Conservation (phyloP, 352 stramenopile species). For the Phytophthora sp. region DNA sequence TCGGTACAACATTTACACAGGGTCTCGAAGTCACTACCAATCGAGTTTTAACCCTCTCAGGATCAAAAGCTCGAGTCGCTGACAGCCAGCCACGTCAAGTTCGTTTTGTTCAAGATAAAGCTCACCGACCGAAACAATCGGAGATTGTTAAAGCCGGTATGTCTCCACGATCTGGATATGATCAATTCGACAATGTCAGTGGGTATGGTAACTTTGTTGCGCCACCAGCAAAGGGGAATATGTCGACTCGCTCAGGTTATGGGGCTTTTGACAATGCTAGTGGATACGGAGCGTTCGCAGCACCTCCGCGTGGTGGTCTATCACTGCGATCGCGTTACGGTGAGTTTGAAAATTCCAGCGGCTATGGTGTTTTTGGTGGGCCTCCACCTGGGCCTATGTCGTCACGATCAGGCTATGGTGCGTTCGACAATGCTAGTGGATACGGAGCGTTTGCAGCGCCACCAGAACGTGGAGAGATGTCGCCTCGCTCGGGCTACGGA, state of each 20-base stretch:
- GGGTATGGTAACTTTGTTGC: constrained; percentile 47
- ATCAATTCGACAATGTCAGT: constrained; percentile 40
- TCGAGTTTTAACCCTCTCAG: not conserved
- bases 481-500: constrained; percentile 34
- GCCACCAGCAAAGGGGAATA: constrained; percentile 17
- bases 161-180: constrained; percentile 40
- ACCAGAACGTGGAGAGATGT: constrained; percentile 24
- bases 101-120: constrained; percentile 27
- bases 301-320: constrained; percentile 1
- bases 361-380: constrained; percentile 33
- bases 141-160: constrained; percentile 7
- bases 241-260: constrained; percentile 32
- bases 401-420: constrained; percentile 40
- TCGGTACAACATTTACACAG: constrained; percentile 76
- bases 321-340: constrained; percentile 39
- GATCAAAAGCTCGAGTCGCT: constrained; percentile 8
- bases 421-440: constrained; percentile 38
- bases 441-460: constrained; percentile 46
- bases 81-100: constrained; percentile 27
- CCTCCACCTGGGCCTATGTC: constrained; percentile 14
- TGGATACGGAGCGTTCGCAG: constrained; percentile 29
- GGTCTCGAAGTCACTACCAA: constrained; percentile 47
- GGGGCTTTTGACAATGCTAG: constrained; percentile 34
- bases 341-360: constrained; percentile 36
- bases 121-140: constrained; percentile 2